Evolutionary conservation across 176 grass and related monocot genomes (phyloP), one percentile per base, ranked within the genome.

Genomic region (Aegilops bicornis): DNA sequence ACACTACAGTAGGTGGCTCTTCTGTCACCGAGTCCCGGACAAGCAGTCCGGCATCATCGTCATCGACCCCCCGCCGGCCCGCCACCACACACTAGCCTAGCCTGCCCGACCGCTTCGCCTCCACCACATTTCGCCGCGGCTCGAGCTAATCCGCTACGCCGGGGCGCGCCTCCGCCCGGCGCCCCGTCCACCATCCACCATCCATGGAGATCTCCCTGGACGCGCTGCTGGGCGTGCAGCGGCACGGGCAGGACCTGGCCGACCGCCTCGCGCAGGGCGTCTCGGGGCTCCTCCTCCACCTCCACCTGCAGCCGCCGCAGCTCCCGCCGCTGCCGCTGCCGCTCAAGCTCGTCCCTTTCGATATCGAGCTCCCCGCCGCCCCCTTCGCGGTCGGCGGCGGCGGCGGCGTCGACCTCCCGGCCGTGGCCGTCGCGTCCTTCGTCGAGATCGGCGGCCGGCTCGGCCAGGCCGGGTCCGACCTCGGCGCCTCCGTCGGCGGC

Each of bases 181-280:
- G 20, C 16, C 50, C 45, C 45, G 13, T 48, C 13, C 45, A 5
- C 47, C 47, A 16, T 7, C 37, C 30, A 31, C 35, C 35, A 36
- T 76, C 84, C 76, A 93, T 94, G 88, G 97, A 98, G 97, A 91
- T 91, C 85, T 92, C 97, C 22, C 63, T 98, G 61, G 97, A 96
- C 82, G 88, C 92, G 27, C 95, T 94, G 97, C 94, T 96, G 67
- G 97, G 95, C 82, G 87, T 92, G 82, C 97, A 96, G 92, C 97
- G 97, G 70, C 95, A 98, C 59, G 95, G 95, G 43, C 95, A 93
- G 58, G 97, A 98, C 82, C 83, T 98, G 6, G 88, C 92, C 22
- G 89, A 92, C 91, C 94, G 94, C 82, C 88, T 98, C 36, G 82
- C 89, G 72, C 97, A 99, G 85, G 97, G 94, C 73, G 77, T 99